These are phyloP conservation scores for Plasmopara muralis DNA, from an alignment of 352 stramenopile genomes.

Conservation along the genomic window DNA sequence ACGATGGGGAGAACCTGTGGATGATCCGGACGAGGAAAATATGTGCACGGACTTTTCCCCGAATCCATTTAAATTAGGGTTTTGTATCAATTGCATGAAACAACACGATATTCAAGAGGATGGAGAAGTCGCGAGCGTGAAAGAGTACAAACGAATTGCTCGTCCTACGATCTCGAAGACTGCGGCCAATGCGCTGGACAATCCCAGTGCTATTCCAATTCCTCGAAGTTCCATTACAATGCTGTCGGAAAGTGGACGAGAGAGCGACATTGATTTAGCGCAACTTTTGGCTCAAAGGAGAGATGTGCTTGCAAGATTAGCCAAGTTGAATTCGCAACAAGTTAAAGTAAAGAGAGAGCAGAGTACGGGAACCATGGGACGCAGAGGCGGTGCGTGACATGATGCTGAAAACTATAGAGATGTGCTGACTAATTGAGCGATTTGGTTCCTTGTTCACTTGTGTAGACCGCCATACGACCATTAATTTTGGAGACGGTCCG, in stretches of 20 bases:
- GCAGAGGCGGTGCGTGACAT: conserved; percentile 40
- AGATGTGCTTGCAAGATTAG: conserved; percentile 70
- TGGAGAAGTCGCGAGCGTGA: conserved; percentile 54
- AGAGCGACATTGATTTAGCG: conserved; percentile 79
- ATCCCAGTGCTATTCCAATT: conserved; percentile 54
- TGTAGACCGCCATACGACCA: conserved; percentile 32
- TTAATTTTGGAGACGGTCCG: conserved; percentile 26
- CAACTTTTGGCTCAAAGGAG: conserved; percentile 63
- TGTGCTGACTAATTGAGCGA: too few species aligned
- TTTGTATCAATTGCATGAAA: conserved; percentile 88
- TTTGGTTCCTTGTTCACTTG: too few species aligned
- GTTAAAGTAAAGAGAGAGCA: conserved; percentile 44
- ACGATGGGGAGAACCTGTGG: conserved; percentile 75
- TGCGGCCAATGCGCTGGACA: conserved; percentile 73
- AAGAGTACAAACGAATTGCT: conserved; percentile 82
- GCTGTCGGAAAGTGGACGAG: conserved; percentile 34
- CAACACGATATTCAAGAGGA: conserved; percentile 77
- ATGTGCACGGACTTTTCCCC: conserved; percentile 73
- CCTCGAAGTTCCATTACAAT: conserved; percentile 22
- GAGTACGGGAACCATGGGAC: conserved; percentile 19
- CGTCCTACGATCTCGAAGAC: conserved; percentile 62
- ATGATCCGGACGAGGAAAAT: conserved; percentile 77
- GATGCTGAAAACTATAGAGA: neutral
- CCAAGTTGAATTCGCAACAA: conserved; percentile 40
- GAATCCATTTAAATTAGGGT: conserved; percentile 83